Base-by-base conservation (phyloP, 257 asterid genomes). In the Solanum corneliomulleri region DNA sequence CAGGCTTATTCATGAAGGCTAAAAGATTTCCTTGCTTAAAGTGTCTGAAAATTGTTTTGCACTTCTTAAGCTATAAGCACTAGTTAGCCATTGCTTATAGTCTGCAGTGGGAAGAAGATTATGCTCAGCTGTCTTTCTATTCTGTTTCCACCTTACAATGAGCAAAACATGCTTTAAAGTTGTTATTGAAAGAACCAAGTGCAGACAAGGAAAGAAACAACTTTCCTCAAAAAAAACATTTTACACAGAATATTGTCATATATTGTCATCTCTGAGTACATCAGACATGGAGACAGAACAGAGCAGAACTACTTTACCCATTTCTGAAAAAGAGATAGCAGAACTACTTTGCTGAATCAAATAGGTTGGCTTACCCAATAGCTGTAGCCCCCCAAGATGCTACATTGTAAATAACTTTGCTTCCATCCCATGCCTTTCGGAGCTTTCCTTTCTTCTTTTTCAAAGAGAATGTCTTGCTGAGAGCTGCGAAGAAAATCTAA, bases 331-430 rank as follows among this genome's bases (percentile, higher is more conserved):
- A 49, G 41, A 70, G 83, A 47, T 27, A 44, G 21, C n/a, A 18
- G 45, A 85, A 27, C 87, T 60, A 45, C 49, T 76, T 18, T 31
- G 76, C 56, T 27, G 82, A 87, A 76, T 85, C 66, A 58, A 52
- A 86, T 64, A 89, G 87, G 72, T 86, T 58, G 62, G 86, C 97
- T 91, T 89, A 97, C 99, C 99, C 99, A 84, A 97, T 90, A 83
- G 99, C 99, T 80, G 99, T 97, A 87, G 99, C 99, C 87, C 99
- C 99, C 99, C 99, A 97, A 23, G 99, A 97, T 71, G 99, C 99
- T 78, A 97, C 98, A 56, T 96, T 97, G 89, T 97, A 97, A 33
- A 97, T 87, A 25, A 96, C 99, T 92, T 92, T 94, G 95, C 98
- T 95, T 88, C 99, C 99, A 87, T 97, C 99, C 98, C 98, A 97